Percentiles rank a stretch among this genome's conserved stretches.
phyloP scores from a whole-genome alignment of 306 rosid genomes.

The Fagus crenata region DNA sequence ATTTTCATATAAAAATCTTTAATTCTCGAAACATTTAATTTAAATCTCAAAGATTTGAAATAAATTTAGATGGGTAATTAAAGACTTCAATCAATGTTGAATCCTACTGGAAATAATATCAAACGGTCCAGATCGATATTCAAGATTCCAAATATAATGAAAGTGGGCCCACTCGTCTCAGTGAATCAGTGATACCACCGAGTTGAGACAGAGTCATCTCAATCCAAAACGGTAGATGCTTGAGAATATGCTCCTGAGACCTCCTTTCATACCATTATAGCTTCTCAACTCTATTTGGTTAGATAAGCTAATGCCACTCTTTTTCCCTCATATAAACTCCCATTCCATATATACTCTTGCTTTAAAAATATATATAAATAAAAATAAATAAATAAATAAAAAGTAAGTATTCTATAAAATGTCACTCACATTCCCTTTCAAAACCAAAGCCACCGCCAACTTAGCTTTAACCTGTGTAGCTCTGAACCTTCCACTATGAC shows the following conservation, averaged over 20 bases:
- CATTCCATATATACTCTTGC: not conserved
- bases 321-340: not conserved
- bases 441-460: not conserved
- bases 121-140: not conserved
- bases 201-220: not conserved
- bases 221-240: slow-evolving; percentile 15
- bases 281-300: not conserved
- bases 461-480: not conserved
- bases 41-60: no score
- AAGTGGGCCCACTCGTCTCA: not conserved
- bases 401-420: no score
- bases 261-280: no score
- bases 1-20: no score
- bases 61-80: no score
- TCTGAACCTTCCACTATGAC: not conserved
- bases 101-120: not conserved
- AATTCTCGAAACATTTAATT: no score
- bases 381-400: no score
- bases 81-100: no score
- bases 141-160: not conserved
- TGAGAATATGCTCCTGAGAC: not conserved
- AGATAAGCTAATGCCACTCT: not conserved
- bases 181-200: not conserved
- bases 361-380: no score
- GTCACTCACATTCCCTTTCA: not conserved